Percentiles rank a stretch among this genome's conserved stretches.
phyloP scores from a whole-genome alignment of 805 yeast genomes.

The Candida coquimbonensis region DNA sequence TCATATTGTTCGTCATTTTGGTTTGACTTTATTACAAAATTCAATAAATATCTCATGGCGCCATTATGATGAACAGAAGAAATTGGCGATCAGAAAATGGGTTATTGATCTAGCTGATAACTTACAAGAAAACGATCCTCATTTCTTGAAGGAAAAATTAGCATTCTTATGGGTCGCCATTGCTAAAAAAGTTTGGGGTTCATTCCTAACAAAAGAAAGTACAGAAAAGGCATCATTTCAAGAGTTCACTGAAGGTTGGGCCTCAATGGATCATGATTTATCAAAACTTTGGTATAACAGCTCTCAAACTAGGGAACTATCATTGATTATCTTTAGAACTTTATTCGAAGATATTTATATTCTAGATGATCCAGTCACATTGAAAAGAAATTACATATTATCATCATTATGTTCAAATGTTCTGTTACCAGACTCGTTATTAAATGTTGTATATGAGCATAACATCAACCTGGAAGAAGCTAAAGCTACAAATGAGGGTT shows the following conservation, averaged over 20 bases:
- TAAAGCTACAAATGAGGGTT: conserved; percentile 70
- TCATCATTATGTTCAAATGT: conserved; percentile 81
- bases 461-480: conserved; percentile 58
- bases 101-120: conserved; percentile 67
- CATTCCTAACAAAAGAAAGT: conserved; percentile 37
- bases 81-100: conserved; percentile 74
- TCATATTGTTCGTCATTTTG: conserved; percentile 81
- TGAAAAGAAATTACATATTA: conserved; percentile 67
- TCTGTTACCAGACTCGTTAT: conserved; percentile 61
- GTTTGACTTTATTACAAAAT: conserved; percentile 70
- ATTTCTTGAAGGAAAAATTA: conserved; percentile 80
- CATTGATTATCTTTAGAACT: conserved; percentile 73
- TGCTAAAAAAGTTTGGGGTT: conserved; percentile 90
- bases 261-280: conserved; percentile 74
- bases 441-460: conserved; percentile 56
- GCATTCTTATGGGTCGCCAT: conserved; percentile 88
- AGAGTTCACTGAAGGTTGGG: conserved; percentile 67
- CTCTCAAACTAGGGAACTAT: conserved; percentile 61
- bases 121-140: conserved; percentile 65
- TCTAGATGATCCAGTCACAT: conserved; percentile 85
- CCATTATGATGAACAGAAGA: conserved; percentile 50
- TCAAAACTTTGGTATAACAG: conserved; percentile 67
- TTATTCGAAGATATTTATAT: conserved; percentile 90
- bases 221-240: conserved; percentile 33
- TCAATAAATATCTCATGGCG: conserved; percentile 53